A percentile compares a stretch with the other conserved stretches of the same genome.
phyloP scores from a whole-genome alignment of 192 early-diverging fungal genomes.

The Lobosporangium transversale region DNA sequence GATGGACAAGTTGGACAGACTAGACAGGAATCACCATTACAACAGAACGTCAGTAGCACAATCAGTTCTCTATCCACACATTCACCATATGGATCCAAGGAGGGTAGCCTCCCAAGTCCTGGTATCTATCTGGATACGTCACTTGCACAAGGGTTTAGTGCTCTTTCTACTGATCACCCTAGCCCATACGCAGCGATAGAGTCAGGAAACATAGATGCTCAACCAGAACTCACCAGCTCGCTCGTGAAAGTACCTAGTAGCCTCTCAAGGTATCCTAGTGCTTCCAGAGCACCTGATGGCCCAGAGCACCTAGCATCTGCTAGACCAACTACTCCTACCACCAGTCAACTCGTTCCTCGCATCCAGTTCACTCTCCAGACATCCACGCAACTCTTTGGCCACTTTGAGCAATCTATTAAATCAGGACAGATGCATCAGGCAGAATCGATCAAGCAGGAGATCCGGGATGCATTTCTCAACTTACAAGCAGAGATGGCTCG shows the following conservation, averaged over 20 bases:
- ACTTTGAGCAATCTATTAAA: constrained; percentile 23
- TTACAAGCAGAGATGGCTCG: constrained; percentile 15
- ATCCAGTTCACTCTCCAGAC: constrained; percentile 26
- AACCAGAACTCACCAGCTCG: neutral
- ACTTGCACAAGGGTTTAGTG: neutral
- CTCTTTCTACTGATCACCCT: neutral
- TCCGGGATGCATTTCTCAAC: constrained; percentile 7
- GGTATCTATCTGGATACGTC: neutral
- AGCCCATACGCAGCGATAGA: neutral
- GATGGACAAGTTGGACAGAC: neutral
- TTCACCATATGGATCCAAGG: neutral
- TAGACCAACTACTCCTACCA: neutral
- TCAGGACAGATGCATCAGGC: constrained; percentile 20
- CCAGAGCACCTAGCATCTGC: neutral
- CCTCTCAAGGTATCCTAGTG: neutral
- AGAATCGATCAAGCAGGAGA: constrained; percentile 29
- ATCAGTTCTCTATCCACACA: neutral
- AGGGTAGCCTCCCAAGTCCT: neutral
- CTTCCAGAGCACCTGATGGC: neutral
- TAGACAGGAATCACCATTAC: neutral
- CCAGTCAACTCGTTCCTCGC: neutral
- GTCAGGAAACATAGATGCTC: neutral
- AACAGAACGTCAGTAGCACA: neutral
- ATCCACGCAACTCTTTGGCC: constrained; percentile 11
- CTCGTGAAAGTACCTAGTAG: neutral